A percentile compares a stretch with the other conserved stretches of the same genome.
Evolutionary conservation across 1,284 basidiomycete species (phyloP).

Genomic region (Apiotrichum domesticum): DNA sequence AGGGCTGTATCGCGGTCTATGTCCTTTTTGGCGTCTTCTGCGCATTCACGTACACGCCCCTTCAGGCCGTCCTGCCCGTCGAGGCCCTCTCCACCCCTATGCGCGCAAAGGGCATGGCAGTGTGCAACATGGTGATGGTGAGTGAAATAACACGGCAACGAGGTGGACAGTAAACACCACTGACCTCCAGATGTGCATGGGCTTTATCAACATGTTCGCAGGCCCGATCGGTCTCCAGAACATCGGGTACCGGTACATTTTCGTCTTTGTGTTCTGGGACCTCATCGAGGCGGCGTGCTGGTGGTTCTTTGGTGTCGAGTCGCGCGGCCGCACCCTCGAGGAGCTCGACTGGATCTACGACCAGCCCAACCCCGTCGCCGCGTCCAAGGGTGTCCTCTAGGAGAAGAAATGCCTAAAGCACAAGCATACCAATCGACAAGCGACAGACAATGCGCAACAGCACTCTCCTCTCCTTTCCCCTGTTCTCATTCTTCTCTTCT

Average conservation of each 20-base stretch:
- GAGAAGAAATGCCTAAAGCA: too few species aligned
- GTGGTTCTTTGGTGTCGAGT: slow-evolving; percentile 46
- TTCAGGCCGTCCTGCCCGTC: slow-evolving; percentile 55
- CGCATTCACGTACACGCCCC: slow-evolving; percentile 26
- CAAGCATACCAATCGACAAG: too few species aligned
- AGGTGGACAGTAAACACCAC: too few species aligned
- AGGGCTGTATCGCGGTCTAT: not conserved
- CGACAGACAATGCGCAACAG: too few species aligned
- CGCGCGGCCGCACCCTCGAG: slow-evolving; percentile 39
- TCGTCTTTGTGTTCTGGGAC: slow-evolving; percentile 42
- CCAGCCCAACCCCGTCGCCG: not conserved
- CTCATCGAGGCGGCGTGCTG: slow-evolving; percentile 39
- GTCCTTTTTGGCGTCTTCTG: slow-evolving; percentile 6
- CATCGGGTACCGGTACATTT: slow-evolving; percentile 34
- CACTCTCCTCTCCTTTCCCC: too few species aligned
- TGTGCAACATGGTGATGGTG: slow-evolving; percentile 51
- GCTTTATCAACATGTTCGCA: slow-evolving; percentile 12
- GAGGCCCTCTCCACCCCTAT: slow-evolving; percentile 56
- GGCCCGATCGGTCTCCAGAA: slow-evolving; percentile 49
- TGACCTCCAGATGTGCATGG: slow-evolving; percentile 24
- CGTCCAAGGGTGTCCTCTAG: too few species aligned
- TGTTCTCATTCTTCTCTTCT: too few species aligned
- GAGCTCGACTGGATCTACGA: slow-evolving; percentile 15
- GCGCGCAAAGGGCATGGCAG: slow-evolving; percentile 57
- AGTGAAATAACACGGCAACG: too few species aligned